phyloP scores from a whole-genome alignment of 495 filamentous ascomycete genomes.

The Penicillium argentinense region DNA sequence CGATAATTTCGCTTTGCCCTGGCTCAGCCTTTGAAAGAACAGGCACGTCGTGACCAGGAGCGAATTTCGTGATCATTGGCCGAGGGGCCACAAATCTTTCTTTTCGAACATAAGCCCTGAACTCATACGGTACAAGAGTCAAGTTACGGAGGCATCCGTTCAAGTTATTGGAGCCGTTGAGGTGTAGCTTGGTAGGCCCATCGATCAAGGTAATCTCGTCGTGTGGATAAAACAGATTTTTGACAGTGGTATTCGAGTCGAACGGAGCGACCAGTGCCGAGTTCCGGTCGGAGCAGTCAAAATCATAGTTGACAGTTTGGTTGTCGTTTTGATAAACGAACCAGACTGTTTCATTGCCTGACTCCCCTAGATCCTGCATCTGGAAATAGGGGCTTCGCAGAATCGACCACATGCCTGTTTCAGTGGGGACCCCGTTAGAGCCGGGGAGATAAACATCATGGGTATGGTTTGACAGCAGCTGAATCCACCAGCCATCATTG shows the following conservation, averaged over 20 bases:
- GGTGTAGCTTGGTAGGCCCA: slow-evolving; percentile 36
- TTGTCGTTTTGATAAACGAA: slow-evolving; percentile 66
- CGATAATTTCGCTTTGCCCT: slow-evolving; percentile 45
- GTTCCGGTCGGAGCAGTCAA: slow-evolving; percentile 54
- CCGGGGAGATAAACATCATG: slow-evolving; percentile 51
- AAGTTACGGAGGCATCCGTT: slow-evolving; percentile 61
- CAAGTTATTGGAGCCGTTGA: slow-evolving; percentile 42
- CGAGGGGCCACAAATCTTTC: slow-evolving; percentile 48
- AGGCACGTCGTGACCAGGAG: slow-evolving; percentile 63
- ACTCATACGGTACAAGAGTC: slow-evolving; percentile 58
- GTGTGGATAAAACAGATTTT: slow-evolving; percentile 67
- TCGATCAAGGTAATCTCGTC: slow-evolving; percentile 52
- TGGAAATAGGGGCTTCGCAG: slow-evolving; percentile 48
- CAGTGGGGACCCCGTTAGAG: slow-evolving; percentile 54
- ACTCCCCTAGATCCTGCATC: slow-evolving; percentile 52
- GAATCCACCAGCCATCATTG: slow-evolving; percentile 64
- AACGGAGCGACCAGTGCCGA: slow-evolving; percentile 61
- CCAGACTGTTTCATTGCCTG: slow-evolving; percentile 61
- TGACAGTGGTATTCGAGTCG: slow-evolving; percentile 53
- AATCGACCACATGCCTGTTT: slow-evolving; percentile 69
- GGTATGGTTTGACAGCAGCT: slow-evolving; percentile 61
- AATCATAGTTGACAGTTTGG: slow-evolving; percentile 54
- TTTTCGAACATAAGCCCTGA: slow-evolving; percentile 62
- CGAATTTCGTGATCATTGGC: slow-evolving; percentile 66
- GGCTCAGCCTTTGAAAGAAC: slow-evolving; percentile 50